Percentiles rank a stretch among this genome's conserved stretches.
Evolutionary conservation across 2,329 filamentous ascomycete genomes (phyloP).

Genomic region (Colletotrichum noveboracense): DNA sequence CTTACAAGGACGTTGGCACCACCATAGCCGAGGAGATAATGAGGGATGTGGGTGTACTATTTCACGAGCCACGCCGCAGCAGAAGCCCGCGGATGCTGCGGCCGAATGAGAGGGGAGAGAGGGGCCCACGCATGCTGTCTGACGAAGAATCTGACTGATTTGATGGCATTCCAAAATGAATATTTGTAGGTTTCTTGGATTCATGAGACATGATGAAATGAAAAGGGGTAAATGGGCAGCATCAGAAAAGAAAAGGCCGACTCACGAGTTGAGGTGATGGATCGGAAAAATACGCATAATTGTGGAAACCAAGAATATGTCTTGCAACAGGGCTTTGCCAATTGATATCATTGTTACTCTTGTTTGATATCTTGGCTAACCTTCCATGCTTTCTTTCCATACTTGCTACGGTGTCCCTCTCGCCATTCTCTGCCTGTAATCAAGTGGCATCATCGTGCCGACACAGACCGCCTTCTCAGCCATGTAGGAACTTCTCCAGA

Average conservation of each 20-base stretch:
- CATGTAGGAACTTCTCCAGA: constrained; percentile 22
- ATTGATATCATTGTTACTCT: not conserved
- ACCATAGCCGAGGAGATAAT: constrained; percentile 20
- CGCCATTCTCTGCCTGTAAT: not conserved
- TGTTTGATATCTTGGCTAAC: not conserved
- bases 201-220: not conserved
- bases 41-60: constrained; percentile 14
- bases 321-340: not conserved
- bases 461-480: not conserved
- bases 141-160: not conserved
- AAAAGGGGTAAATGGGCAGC: not conserved
- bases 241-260: not conserved
- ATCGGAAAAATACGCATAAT: not conserved
- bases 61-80: not conserved
- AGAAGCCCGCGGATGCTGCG: not conserved
- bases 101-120: not conserved
- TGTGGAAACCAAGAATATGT: not conserved
- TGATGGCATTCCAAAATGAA: not conserved
- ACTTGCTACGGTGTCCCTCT: not conserved
- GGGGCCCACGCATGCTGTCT: not conserved
- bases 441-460: not conserved
- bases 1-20: constrained; percentile 23
- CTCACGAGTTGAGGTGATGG: not conserved
- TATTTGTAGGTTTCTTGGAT: not conserved
- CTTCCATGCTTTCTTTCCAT: not conserved